Conservation (phyloP, 2,329 filamentous ascomycete species). For the Xylariaceae sp. region DNA sequence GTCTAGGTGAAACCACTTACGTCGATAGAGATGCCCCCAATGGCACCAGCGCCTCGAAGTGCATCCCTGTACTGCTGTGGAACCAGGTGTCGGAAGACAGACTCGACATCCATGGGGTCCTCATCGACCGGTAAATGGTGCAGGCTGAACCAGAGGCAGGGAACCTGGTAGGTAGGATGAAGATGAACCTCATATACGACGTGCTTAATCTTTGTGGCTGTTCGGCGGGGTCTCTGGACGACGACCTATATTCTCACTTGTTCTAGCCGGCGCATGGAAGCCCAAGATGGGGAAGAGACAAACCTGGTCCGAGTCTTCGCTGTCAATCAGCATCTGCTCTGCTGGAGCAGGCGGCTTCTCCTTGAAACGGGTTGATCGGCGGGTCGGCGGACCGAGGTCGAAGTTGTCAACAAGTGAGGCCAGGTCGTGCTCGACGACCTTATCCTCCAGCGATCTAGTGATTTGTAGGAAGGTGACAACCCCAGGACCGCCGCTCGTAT, state of each 20-base stretch:
- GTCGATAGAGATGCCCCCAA: constrained; percentile 72
- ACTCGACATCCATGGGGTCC: constrained; percentile 58
- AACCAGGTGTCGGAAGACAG: constrained; percentile 67
- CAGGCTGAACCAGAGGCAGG: constrained; percentile 72
- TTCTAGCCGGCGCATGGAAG: too few relatives aligned
- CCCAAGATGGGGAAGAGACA: neutral
- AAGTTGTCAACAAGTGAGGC: constrained; percentile 42
- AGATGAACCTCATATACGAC: constrained; percentile 71
- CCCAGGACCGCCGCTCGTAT: constrained; percentile 25
- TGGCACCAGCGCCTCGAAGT: constrained; percentile 57
- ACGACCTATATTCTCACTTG: too few relatives aligned
- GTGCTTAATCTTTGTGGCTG: constrained; percentile 25
- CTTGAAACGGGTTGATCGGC: neutral
- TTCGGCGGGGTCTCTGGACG: constrained; percentile 18
- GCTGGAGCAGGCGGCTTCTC: constrained; percentile 14
- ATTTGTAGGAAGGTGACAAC: constrained; percentile 54
- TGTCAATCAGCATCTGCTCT: constrained; percentile 45
- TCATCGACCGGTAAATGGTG: constrained; percentile 53
- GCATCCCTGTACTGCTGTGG: constrained; percentile 59
- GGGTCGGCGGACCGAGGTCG: constrained; percentile 32
- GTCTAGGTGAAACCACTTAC: constrained; percentile 48
- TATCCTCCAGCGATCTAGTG: constrained; percentile 45
- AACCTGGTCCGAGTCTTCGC: constrained; percentile 51
- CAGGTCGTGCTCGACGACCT: constrained; percentile 40
- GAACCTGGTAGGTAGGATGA: constrained; percentile 70